Conservation (phyloP, 169 alveolate species). For the Cryptosporidium xiaoi region DNA sequence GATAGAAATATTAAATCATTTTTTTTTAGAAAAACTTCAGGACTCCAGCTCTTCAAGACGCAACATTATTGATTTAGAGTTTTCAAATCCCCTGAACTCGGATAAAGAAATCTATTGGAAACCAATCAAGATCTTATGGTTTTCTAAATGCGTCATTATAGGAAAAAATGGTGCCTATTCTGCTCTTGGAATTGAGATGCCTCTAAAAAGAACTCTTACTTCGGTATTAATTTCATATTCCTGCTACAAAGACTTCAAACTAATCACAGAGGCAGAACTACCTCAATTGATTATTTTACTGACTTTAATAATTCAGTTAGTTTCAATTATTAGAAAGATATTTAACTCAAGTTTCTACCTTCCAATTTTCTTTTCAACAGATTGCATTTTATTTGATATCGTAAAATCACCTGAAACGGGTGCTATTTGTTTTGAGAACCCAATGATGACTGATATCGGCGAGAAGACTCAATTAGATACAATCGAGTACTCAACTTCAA, state of each 20-base stretch:
- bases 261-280: not conserved
- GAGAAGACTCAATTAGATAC: not conserved
- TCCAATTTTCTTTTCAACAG: conserved; percentile 59
- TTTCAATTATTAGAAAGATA: conserved; percentile 37
- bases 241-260: not conserved
- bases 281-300: conserved; percentile 11
- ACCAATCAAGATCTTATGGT: conserved; percentile 31
- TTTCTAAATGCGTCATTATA: conserved; percentile 18
- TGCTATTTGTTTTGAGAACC: conserved; percentile 9
- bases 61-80: not conserved
- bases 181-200: conserved; percentile 66
- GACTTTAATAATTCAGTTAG: conserved; percentile 26
- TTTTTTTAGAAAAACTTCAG: not conserved
- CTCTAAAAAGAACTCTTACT: conserved; percentile 26
- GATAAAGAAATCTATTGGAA: conserved; percentile 7
- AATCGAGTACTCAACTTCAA: conserved; percentile 13
- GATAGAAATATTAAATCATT: conserved; percentile 9
- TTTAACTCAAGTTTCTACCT: conserved; percentile 21
- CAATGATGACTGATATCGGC: conserved; percentile 35
- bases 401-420: conserved; percentile 17
- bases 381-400: conserved; percentile 37
- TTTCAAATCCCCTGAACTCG: not conserved
- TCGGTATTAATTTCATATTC: conserved; percentile 14
- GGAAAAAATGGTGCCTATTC: conserved; percentile 28
- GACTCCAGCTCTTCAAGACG: not conserved